These are phyloP conservation scores for Thelonectria olida DNA, from an alignment of 2,329 filamentous ascomycete species.

Conservation along the genomic window DNA sequence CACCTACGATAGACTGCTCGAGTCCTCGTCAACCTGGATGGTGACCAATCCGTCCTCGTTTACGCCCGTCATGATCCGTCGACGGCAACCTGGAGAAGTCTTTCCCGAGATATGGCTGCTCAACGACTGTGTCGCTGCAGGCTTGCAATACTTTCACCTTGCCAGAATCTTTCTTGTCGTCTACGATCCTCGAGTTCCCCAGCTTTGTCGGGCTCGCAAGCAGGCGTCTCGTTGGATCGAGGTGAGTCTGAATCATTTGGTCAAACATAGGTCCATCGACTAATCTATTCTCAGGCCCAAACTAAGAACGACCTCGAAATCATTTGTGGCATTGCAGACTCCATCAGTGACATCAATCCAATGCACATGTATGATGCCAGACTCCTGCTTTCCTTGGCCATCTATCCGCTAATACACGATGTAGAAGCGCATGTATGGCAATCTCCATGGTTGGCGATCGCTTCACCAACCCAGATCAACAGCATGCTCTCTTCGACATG, in stretches of 20 bases:
- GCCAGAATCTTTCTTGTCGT: constrained; percentile 38
- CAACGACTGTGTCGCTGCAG: constrained; percentile 35
- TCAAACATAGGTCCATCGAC: no score
- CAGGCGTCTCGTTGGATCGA: constrained; percentile 25
- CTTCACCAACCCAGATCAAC: constrained; percentile 19
- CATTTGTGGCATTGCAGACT: constrained; percentile 40
- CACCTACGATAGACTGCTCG: constrained; percentile 30
- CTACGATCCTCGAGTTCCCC: constrained; percentile 37
- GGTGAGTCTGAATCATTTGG: constrained; percentile 4
- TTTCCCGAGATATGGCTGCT: constrained; percentile 40
- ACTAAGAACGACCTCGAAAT: constrained; percentile 36
- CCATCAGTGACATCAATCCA: constrained; percentile 30
- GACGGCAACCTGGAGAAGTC: background rate
- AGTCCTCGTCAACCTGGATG: constrained; percentile 36
- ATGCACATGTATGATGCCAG: constrained; percentile 38
- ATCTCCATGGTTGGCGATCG: constrained; percentile 46
- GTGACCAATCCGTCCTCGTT: constrained; percentile 37
- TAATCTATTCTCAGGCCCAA: constrained; percentile 21
- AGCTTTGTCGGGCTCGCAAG: constrained; percentile 30
- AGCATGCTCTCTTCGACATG: constrained; percentile 19
- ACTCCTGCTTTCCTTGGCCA: no score
- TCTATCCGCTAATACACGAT: background rate
- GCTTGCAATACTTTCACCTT: constrained; percentile 41
- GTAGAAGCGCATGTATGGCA: constrained; percentile 36
- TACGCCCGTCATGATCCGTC: constrained; percentile 31